These are phyloP conservation scores for Fusarium drepaniforme DNA, from an alignment of 2,329 filamentous ascomycete species.

Conservation along the genomic window DNA sequence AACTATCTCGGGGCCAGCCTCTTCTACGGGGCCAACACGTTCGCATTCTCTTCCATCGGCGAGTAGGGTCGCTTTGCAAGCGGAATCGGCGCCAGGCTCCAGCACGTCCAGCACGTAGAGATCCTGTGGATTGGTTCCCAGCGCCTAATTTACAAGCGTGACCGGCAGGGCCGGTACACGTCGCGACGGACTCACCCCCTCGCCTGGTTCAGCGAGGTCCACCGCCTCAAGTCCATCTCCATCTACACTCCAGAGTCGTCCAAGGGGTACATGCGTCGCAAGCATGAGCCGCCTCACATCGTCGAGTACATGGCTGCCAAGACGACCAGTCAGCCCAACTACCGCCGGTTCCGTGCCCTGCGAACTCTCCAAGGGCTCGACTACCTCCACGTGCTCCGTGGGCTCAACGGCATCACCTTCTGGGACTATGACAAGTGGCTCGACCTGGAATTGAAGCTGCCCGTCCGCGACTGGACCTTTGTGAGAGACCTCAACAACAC, in stretches of 20 bases:
- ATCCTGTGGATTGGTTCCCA: constrained; percentile 57
- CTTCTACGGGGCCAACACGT: constrained; percentile 63
- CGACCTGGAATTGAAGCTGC: background rate
- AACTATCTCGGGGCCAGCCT: constrained; percentile 54
- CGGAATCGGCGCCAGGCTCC: constrained; percentile 55
- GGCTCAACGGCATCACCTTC: constrained; percentile 55
- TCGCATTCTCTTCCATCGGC: constrained; percentile 65
- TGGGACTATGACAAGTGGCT: constrained; percentile 54
- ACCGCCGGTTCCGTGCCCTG: constrained; percentile 51
- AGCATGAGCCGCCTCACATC: constrained; percentile 48
- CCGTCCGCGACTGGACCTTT: constrained; percentile 49
- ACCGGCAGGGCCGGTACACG: constrained; percentile 38
- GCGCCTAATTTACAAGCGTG: constrained; percentile 37
- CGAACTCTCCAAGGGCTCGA: constrained; percentile 59
- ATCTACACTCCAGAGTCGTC: constrained; percentile 56
- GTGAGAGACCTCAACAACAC: constrained; percentile 42
- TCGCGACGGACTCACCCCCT: constrained; percentile 55
- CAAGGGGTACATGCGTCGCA: constrained; percentile 47
- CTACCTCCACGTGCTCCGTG: constrained; percentile 58
- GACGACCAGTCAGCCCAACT: constrained; percentile 56
- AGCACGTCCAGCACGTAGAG: constrained; percentile 60
- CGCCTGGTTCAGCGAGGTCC: constrained; percentile 50
- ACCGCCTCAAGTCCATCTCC: constrained; percentile 55
- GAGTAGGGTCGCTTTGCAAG: constrained; percentile 61
- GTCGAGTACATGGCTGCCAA: constrained; percentile 40